phyloP scores from a whole-genome alignment of 2,329 filamentous ascomycete genomes.

The Onygena corvina region DNA sequence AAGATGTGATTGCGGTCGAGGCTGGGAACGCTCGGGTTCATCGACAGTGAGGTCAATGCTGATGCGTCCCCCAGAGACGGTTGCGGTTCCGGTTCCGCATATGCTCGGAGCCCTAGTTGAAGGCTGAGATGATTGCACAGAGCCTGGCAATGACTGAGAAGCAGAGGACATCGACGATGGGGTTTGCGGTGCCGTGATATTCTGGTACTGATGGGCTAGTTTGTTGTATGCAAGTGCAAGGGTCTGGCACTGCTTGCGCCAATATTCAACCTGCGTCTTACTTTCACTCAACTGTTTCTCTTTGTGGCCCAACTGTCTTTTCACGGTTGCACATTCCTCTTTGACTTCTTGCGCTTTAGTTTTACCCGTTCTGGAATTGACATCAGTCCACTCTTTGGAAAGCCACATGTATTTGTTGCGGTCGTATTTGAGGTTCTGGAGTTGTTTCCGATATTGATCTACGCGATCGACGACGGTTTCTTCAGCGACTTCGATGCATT shows the following conservation, averaged over 20 bases:
- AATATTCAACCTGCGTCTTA: conserved; percentile 21
- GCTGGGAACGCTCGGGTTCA: background rate
- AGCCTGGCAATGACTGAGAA: background rate
- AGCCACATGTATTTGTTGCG: conserved; percentile 22
- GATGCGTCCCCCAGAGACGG: no score
- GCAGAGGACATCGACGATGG: background rate
- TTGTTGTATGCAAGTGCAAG: background rate
- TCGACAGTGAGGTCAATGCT: conserved; percentile 14
- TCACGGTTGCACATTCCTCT: conserved; percentile 13
- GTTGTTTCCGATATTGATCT: conserved; percentile 16
- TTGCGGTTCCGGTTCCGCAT: conserved; percentile 14
- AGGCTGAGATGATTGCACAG: background rate
- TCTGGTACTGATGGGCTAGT: background rate
- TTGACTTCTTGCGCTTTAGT: conserved; percentile 16
- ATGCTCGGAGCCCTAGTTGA: conserved; percentile 15
- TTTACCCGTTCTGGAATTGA: conserved; percentile 24
- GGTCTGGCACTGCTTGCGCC: conserved; percentile 21
- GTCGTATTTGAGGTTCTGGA: conserved; percentile 21
- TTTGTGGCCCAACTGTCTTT: conserved; percentile 20
- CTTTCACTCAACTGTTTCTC: conserved; percentile 19
- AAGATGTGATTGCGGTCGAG: background rate
- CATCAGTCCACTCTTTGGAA: conserved; percentile 17
- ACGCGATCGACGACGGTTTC: conserved; percentile 19
- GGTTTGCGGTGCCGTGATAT: background rate
- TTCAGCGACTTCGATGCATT: conserved; percentile 20